Base-by-base conservation (phyloP, 83 land plant species). In the Diphasiastrum complanatum region DNA sequence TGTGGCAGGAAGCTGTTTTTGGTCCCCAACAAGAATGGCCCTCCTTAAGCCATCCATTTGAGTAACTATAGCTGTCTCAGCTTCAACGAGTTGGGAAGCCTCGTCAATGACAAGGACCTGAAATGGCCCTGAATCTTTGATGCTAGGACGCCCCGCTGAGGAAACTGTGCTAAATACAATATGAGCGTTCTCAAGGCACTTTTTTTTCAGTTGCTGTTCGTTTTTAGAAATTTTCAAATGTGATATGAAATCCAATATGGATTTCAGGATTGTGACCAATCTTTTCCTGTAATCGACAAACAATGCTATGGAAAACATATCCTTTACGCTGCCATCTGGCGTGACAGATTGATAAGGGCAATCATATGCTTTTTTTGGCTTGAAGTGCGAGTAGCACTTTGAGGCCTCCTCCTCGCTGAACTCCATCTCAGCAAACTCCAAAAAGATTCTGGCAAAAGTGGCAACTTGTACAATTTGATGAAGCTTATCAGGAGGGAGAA, bases 101-200 rank as follows among this genome's bases (percentile, higher is more conserved):
- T 67, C 70, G 28, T 67, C 70, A 12, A 67, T 43, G n/a, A 67
- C 51, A 12, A 34, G 20, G 6, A 45, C 19, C 27, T 19, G 32
- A 67, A 67, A 45, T 38, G 28, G 5, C 16, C 4, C n/a, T n/a
- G n/a, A n/a, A 43, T n/a, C 22, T 22, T 58, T 11, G 5, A 65
- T 24, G 46, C 16, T 24, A 3, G 6, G 6, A 5, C 64, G 30
- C 6, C 70, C 70, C 19, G 70, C 48, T 45, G 64, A 67, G 25
- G 70, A 67, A 16, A 57, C 64, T 11, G 70, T 67, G 70, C 70
- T 6, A 20, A 54, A 67, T 6, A 67, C 70, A 11, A 67, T 25
- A 19, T 3, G 27, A 12, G 70, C 70, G 45, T 67, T 3, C 4
- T 45, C 16, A 2, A 67, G 34, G n/a, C 54, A 52, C 1, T 29